These are phyloP conservation scores for Pichia nakasei DNA, from an alignment of 805 yeast genomes.

Conservation along the genomic window DNA sequence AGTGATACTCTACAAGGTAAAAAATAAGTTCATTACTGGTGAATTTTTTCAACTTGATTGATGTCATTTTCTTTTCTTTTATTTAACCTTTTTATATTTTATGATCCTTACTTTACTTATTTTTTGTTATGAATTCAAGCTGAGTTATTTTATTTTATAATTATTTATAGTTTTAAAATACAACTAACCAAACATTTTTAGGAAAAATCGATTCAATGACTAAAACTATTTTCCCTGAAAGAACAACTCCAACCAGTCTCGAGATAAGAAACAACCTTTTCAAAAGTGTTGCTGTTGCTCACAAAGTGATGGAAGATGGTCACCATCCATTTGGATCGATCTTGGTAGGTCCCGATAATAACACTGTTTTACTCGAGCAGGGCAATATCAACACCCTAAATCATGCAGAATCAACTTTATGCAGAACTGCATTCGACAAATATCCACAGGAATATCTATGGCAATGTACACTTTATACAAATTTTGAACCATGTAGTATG, in stretches of 20 bases:
- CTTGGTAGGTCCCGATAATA: conserved; percentile 20
- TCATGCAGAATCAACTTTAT: conserved; percentile 23
- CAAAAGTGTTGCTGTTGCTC: conserved; percentile 14
- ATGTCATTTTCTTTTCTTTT: neutral
- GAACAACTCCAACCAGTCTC: conserved; percentile 10
- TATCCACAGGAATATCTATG: conserved; percentile 19
- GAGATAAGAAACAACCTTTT: conserved; percentile 8
- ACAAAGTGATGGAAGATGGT: conserved; percentile 15
- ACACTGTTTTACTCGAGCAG: conserved; percentile 17
- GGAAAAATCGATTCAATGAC: too few relatives aligned
- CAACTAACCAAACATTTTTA: too few relatives aligned
- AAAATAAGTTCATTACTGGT: conserved; percentile 15
- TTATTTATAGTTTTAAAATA: too few relatives aligned
- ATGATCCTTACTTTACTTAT: too few relatives aligned
- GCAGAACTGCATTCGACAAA: conserved; percentile 16
- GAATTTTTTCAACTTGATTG: too few relatives aligned
- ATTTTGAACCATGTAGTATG: conserved; percentile 26
- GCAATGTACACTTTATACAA: conserved; percentile 24
- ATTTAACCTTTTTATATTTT: too few relatives aligned
- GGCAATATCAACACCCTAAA: conserved; percentile 24
- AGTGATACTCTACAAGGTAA: conserved; percentile 60
- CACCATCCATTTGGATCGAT: conserved; percentile 25
- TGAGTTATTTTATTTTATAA: too few relatives aligned
- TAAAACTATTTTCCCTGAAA: conserved; percentile 11
- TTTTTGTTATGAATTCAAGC: too few relatives aligned